Percentiles rank a stretch among this genome's conserved stretches.
These are phyloP conservation scores for Sanguinoderma infundibulare DNA, from an alignment of 1,284 basidiomycete genomes.

Conservation along the genomic window DNA sequence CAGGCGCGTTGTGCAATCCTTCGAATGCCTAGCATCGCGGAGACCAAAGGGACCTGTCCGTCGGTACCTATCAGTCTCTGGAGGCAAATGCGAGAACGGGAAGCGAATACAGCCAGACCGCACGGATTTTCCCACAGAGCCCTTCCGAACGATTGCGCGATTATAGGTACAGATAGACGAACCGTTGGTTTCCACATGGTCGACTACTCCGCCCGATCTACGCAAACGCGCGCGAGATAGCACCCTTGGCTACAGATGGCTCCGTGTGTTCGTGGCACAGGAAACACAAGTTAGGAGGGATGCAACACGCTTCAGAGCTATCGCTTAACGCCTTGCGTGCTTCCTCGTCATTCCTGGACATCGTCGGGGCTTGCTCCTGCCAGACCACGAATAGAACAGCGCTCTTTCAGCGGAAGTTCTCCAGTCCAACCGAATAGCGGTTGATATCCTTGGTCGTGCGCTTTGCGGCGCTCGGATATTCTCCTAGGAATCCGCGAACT, in stretches of 20 bases:
- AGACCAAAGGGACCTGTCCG: conserved; percentile 8
- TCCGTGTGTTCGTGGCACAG: too few relatives aligned
- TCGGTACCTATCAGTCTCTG: conserved; percentile 15
- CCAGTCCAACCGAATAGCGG: too few relatives aligned
- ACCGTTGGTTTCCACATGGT: conserved; percentile 1
- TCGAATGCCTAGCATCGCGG: conserved; percentile 3
- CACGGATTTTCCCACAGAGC: neutral
- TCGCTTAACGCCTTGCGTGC: conserved; percentile 6
- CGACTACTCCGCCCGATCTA: neutral
- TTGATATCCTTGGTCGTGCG: neutral
- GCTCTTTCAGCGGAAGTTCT: neutral
- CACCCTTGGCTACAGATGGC: neutral
- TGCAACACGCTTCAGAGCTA: too few relatives aligned
- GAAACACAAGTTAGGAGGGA: too few relatives aligned
- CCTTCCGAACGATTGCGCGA: conserved; percentile 2
- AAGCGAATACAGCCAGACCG: neutral
- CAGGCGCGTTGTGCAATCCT: conserved; percentile 18
- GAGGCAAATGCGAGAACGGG: neutral
- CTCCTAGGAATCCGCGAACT: neutral
- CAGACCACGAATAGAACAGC: neutral
- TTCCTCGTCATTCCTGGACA: neutral
- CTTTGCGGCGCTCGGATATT: too few relatives aligned
- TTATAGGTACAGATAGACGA: neutral
- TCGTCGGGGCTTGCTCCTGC: neutral
- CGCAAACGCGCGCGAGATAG: neutral